These are phyloP conservation scores for Atalantia buxifolia DNA, from an alignment of 345 rosid genomes.

Conservation along the genomic window DNA sequence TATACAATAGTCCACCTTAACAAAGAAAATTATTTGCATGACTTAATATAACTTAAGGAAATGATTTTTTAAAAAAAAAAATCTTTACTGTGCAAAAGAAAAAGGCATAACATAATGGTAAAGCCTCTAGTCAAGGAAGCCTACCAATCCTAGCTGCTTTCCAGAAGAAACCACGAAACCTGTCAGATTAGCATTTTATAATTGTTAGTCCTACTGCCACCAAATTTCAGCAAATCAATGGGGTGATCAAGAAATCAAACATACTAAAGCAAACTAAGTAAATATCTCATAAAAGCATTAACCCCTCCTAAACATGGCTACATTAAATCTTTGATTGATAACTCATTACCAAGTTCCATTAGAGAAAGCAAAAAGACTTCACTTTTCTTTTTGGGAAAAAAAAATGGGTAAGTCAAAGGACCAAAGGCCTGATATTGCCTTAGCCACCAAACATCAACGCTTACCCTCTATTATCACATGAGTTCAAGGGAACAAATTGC, in stretches of 20 bases:
- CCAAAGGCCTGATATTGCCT: background rate
- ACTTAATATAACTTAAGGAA: background rate
- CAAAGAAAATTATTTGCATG: background rate
- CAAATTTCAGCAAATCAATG: background rate
- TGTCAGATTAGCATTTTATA: conserved; percentile 25
- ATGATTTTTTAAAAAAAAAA: background rate
- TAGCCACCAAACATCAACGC: too few relatives aligned
- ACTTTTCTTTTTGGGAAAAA: too few relatives aligned
- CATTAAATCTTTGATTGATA: too few relatives aligned
- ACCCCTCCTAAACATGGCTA: too few relatives aligned
- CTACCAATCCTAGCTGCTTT: conserved; percentile 97
- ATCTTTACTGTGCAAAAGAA: too few relatives aligned
- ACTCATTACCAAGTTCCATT: too few relatives aligned
- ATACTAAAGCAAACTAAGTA: background rate
- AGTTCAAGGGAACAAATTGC: too few relatives aligned
- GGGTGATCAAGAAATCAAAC: background rate
- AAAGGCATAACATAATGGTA: background rate
- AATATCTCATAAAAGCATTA: too few relatives aligned
- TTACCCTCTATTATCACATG: too few relatives aligned
- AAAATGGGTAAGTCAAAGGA: background rate
- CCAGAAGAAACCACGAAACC: conserved; percentile 96
- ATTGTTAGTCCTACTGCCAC: conserved; percentile 6
- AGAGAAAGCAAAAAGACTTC: too few relatives aligned
- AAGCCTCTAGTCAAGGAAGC: conserved; percentile 8
- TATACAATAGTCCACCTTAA: background rate